Evolutionary conservation across 768 basidiomycete species (phyloP).

Genomic region (Boletus fagicola): DNA sequence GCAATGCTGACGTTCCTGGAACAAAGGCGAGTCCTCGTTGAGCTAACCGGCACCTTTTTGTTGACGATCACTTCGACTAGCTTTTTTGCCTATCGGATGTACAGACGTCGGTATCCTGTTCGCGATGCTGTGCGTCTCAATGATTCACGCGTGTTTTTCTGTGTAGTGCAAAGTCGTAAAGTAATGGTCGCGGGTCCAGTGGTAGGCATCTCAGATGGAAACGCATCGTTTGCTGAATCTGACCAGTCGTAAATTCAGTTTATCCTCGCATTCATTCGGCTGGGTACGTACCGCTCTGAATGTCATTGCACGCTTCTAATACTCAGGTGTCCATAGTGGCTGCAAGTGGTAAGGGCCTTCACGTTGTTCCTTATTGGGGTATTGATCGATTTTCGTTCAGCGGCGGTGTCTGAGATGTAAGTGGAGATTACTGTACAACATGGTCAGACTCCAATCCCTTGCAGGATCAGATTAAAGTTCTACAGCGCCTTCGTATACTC

Average conservation of each 20-base stretch:
- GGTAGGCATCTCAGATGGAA: constrained; percentile 5
- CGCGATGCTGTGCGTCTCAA: not conserved
- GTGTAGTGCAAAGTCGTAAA: constrained; percentile 17
- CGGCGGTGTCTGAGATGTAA: constrained; percentile 23
- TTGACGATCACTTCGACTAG: constrained; percentile 7
- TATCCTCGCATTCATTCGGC: constrained; percentile 15
- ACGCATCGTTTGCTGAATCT: not conserved
- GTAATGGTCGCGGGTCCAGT: constrained; percentile 15
- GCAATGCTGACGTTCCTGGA: constrained; percentile 26
- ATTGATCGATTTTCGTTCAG: constrained; percentile 9
- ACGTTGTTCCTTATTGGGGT: not conserved
- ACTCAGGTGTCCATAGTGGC: constrained; percentile 4
- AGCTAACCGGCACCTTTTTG: not conserved
- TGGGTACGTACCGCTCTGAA: constrained; percentile 11
- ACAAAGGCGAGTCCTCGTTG: constrained; percentile 14
- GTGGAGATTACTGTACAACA: not conserved
- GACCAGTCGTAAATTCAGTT: constrained; percentile 9
- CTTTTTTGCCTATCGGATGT: constrained; percentile 28
- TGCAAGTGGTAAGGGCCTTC: constrained; percentile 20
- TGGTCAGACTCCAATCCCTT: not conserved
- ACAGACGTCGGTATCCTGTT: constrained; percentile 15
- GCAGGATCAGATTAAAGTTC: constrained; percentile 11
- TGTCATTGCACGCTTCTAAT: not conserved
- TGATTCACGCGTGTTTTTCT: not conserved
- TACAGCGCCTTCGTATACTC: constrained; percentile 8